phyloP scores from a whole-genome alignment of 1,284 basidiomycete genomes.

The Cutaneotrichosporon dermatis region DNA sequence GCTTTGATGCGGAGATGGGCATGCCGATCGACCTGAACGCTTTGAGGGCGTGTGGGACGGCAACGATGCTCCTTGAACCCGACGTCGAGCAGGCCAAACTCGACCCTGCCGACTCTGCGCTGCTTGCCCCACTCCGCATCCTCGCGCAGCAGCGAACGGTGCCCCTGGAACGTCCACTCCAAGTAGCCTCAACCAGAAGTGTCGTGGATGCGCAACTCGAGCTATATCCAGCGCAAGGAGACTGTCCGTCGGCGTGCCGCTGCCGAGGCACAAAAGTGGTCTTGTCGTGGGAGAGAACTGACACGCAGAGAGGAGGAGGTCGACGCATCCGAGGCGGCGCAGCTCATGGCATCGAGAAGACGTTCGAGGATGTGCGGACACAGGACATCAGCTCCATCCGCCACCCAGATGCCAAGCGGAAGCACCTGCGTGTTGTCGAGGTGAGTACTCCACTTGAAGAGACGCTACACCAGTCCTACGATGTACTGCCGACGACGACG shows the following conservation, averaged over 20 bases:
- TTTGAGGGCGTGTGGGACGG: slow-evolving; percentile 81
- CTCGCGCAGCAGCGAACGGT: slow-evolving; percentile 8
- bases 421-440: slow-evolving; percentile 68
- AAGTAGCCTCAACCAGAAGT: slow-evolving; percentile 54
- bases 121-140: slow-evolving; percentile 34
- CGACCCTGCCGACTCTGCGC: slow-evolving; percentile 34
- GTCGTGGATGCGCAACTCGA: slow-evolving; percentile 82
- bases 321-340: slow-evolving; percentile 72
- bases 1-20: slow-evolving; percentile 90
- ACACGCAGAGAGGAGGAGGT: slow-evolving; percentile 52
- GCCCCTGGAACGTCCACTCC: neutral
- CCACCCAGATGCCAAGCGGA: slow-evolving; percentile 66
- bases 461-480: slow-evolving; percentile 54
- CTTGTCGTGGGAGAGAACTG: neutral
- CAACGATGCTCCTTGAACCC: slow-evolving; percentile 66
- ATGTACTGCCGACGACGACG: slow-evolving; percentile 80
- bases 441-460: neutral
- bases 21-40: slow-evolving; percentile 84
- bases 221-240: slow-evolving; percentile 64
- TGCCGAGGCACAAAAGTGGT: slow-evolving; percentile 21
- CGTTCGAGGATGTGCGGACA: slow-evolving; percentile 65
- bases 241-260: slow-evolving; percentile 23
- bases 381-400: slow-evolving; percentile 57
- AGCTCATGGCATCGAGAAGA: slow-evolving; percentile 74
- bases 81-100: slow-evolving; percentile 59